These are phyloP conservation scores for Rhodamnia rubescens DNA, from an alignment of 345 rosid species.

Conservation along the genomic window DNA sequence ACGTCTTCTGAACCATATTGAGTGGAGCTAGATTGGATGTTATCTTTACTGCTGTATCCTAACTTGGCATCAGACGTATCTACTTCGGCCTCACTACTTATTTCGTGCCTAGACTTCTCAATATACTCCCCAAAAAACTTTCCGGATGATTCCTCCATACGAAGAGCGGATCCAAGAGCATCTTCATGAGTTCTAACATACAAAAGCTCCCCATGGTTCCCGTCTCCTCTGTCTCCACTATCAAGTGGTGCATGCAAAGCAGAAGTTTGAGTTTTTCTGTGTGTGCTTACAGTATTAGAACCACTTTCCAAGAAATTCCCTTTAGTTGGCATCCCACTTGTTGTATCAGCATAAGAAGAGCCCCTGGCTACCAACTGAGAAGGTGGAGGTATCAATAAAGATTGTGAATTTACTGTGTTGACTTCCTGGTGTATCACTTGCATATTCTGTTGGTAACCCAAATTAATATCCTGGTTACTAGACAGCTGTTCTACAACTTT, in stretches of 20 bases:
- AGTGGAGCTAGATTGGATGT: constrained; percentile 17
- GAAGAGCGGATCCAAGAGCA: constrained; percentile 57
- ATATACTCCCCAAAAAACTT: constrained; percentile 58
- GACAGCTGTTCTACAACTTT: constrained; percentile 22
- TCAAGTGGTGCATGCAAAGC: constrained; percentile 6
- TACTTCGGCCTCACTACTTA: constrained; percentile 32
- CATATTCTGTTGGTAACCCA: constrained; percentile 17
- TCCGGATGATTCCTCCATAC: constrained; percentile 46
- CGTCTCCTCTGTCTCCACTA: constrained; percentile 16
- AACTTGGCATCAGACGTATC: constrained; percentile 4
- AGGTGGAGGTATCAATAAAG: constrained; percentile 41
- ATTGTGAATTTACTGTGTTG: constrained; percentile 30
- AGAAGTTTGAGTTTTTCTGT: constrained; percentile 21
- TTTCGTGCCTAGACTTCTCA: constrained; percentile 48
- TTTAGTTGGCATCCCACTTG: constrained; percentile 18
- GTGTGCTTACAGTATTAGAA: constrained; percentile 14
- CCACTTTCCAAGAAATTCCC: constrained; percentile 38
- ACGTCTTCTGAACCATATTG: constrained; percentile 12
- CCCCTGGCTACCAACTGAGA: constrained; percentile 36
- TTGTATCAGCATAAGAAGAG: constrained; percentile 11
- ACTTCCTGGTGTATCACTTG: constrained; percentile 23
- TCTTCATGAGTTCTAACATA: constrained; percentile 24
- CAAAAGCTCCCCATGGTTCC: constrained; percentile 16
- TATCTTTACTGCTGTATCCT: constrained; percentile 16
- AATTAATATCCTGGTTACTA: constrained; percentile 24